Evolutionary conservation across 352 stramenopile genomes (phyloP).

Genomic region (Aphanomyces cochlioides): DNA sequence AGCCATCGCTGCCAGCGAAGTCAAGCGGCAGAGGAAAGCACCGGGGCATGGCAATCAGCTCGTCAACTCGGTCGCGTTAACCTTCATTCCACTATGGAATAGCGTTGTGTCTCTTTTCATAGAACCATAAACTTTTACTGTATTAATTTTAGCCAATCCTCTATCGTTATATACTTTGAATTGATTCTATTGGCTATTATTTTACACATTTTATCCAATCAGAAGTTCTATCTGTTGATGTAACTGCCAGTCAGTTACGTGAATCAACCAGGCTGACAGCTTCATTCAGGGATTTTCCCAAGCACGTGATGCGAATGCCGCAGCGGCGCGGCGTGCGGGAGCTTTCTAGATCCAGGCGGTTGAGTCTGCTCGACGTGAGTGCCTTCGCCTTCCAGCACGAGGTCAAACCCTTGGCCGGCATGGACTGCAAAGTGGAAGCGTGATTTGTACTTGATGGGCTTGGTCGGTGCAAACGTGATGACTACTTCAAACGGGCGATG

Average conservation of each 20-base stretch:
- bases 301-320: constrained; percentile 29
- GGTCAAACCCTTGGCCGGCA: constrained; percentile 57
- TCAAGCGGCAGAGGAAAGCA: neutral
- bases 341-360: neutral
- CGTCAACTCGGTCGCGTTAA: neutral
- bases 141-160: no score
- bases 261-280: no score
- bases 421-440: constrained; percentile 66
- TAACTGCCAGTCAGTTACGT: no score
- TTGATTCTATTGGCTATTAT: no score
- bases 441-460: constrained; percentile 49
- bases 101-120: no score
- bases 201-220: no score
- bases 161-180: no score
- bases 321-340: constrained; percentile 17
- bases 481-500: constrained; percentile 43
- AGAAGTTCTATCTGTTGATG: no score
- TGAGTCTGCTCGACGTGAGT: constrained; percentile 51
- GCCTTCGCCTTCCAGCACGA: constrained; percentile 64
- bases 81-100: neutral
- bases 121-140: no score
- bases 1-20: neutral
- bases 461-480: constrained; percentile 49
- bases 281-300: constrained; percentile 10
- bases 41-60: neutral